These are phyloP conservation scores for Aspergillus aculeatinus DNA, from an alignment of 2,329 filamentous ascomycete species.

Conservation along the genomic window DNA sequence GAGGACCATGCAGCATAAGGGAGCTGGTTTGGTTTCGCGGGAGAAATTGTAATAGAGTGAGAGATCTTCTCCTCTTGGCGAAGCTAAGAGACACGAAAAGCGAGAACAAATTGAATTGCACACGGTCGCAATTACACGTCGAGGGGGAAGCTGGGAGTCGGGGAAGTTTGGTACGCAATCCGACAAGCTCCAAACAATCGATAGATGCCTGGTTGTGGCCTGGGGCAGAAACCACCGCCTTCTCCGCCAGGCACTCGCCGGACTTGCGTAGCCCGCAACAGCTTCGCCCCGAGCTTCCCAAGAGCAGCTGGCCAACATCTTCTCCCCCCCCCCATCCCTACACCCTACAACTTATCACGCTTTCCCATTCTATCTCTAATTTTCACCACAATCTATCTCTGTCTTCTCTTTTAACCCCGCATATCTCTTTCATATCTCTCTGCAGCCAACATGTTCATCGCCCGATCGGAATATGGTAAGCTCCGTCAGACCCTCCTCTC, in stretches of 20 bases:
- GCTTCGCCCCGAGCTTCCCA: conserved; percentile 31
- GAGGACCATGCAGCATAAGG: conserved; percentile 25
- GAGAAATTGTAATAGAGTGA: neutral
- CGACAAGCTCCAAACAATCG: conserved; percentile 3
- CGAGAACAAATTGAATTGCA: neutral
- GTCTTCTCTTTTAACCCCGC: neutral
- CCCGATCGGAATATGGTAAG: conserved; percentile 99
- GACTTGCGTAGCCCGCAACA: conserved; percentile 37
- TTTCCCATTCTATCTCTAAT: conserved; percentile 1
- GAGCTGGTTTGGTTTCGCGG: conserved; percentile 7
- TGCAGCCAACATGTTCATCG: conserved; percentile 88
- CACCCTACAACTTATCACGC: neutral
- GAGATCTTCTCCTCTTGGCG: neutral
- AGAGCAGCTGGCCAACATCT: conserved; percentile 13
- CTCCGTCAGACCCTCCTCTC: conserved; percentile 28
- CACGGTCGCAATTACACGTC: neutral
- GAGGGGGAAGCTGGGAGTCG: neutral
- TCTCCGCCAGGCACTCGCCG: conserved; percentile 34
- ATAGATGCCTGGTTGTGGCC: conserved; percentile 23
- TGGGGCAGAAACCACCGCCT: conserved; percentile 11
- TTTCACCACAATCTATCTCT: neutral
- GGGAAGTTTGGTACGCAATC: conserved; percentile 1
- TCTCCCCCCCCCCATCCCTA: conserved; percentile 12
- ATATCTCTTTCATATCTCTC: neutral
- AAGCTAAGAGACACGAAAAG: neutral